Conservation (phyloP, 2,329 filamentous ascomycete genomes). For the Scytalidium lignicola region DNA sequence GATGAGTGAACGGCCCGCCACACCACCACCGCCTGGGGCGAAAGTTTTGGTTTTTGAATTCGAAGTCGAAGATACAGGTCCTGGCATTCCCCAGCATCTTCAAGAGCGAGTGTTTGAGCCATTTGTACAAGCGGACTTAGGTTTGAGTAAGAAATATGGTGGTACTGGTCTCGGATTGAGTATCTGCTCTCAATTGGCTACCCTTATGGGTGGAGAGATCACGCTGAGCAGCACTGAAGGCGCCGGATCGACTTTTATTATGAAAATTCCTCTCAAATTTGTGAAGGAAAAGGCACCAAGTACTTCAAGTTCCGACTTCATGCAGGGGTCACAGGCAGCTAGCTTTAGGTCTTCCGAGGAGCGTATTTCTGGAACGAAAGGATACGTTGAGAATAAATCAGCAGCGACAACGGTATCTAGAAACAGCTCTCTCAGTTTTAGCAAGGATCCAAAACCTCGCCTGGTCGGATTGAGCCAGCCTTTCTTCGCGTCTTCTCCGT, state of each 20-base stretch:
- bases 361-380: neutral
- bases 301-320: slow-evolving; percentile 16
- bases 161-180: slow-evolving; percentile 84
- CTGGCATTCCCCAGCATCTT: slow-evolving; percentile 73
- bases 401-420: slow-evolving; percentile 5
- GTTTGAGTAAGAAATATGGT: slow-evolving; percentile 83
- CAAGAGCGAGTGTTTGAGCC: slow-evolving; percentile 86
- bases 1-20: slow-evolving; percentile 50
- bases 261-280: slow-evolving; percentile 77
- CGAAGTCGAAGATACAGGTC: slow-evolving; percentile 82
- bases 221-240: slow-evolving; percentile 65
- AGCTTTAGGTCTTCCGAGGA: neutral
- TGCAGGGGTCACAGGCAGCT: neutral
- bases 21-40: slow-evolving; percentile 55
- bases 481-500: slow-evolving; percentile 52
- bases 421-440: slow-evolving; percentile 33
- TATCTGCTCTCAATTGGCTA: slow-evolving; percentile 83
- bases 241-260: slow-evolving; percentile 73
- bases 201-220: slow-evolving; percentile 76
- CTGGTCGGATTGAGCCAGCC: slow-evolving; percentile 78
- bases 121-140: slow-evolving; percentile 88
- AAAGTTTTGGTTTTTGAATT: slow-evolving; percentile 77
- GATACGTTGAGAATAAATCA: neutral
- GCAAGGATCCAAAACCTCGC: slow-evolving; percentile 66
- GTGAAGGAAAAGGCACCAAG: slow-evolving; percentile 55